Conservation (phyloP, 148 eudicot species). For the Chenopodium quinoa region DNA sequence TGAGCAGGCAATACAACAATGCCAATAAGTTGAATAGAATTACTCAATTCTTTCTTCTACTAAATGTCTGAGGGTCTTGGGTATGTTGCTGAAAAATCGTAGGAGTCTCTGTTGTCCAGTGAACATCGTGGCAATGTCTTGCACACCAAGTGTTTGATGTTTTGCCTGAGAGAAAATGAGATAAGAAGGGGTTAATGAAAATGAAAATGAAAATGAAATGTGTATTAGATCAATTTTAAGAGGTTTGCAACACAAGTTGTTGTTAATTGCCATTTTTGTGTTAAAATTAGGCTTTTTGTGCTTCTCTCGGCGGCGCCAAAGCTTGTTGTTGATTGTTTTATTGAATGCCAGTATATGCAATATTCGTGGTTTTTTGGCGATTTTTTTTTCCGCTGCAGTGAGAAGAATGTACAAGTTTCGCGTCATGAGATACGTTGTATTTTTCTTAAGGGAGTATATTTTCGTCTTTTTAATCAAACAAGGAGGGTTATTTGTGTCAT, state of each 20-base stretch:
- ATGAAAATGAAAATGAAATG: not conserved
- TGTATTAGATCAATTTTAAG: constrained; percentile 1
- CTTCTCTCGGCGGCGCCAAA: too few species aligned
- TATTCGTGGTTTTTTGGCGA: too few species aligned
- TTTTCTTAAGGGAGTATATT: too few species aligned
- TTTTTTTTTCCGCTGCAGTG: too few species aligned
- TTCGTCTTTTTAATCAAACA: too few species aligned
- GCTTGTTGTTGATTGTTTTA: too few species aligned
- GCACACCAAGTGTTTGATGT: constrained; percentile 37
- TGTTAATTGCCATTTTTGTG: constrained; percentile 26
- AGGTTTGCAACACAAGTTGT: not conserved
- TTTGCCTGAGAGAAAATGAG: constrained; percentile 30
- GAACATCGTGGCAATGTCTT: constrained; percentile 32
- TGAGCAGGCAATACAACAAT: constrained; percentile 57
- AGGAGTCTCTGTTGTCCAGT: constrained; percentile 28
- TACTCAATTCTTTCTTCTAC: constrained; percentile 80
- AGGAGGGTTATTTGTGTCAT: too few species aligned
- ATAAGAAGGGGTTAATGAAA: not conserved
- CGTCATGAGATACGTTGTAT: too few species aligned
- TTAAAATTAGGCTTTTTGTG: too few species aligned
- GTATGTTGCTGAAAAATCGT: constrained; percentile 22
- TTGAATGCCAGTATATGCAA: too few species aligned
- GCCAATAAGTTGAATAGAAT: constrained; percentile 70
- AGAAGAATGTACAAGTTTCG: too few species aligned
- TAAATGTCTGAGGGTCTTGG: constrained; percentile 59